Conservation (phyloP, 305 asterid species). For the Rubia tinctorum region DNA sequence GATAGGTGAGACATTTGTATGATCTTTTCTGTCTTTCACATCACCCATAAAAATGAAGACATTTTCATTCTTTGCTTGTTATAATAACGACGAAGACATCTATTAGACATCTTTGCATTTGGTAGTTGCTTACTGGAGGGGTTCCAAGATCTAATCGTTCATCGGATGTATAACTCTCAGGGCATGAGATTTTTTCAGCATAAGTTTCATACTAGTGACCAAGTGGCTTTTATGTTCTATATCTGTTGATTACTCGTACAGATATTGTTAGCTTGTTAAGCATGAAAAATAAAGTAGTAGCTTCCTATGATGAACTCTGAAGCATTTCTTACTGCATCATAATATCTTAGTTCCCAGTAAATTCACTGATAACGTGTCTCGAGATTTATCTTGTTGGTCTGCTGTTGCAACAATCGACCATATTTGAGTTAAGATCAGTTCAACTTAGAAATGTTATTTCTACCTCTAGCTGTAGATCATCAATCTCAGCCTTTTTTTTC, state of each 20-base stretch:
- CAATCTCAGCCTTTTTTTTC: background rate
- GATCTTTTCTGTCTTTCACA: conserved; percentile 9
- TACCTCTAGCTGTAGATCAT: background rate
- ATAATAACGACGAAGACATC: background rate
- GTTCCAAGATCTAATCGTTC: background rate
- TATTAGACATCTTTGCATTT: background rate
- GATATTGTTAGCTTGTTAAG: background rate
- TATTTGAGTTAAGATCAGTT: background rate
- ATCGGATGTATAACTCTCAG: background rate
- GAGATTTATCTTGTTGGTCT: background rate
- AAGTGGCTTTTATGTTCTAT: background rate
- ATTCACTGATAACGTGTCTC: background rate
- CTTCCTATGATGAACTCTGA: background rate
- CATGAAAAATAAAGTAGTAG: background rate
- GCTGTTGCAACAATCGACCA: background rate
- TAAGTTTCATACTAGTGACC: background rate
- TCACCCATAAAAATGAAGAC: background rate
- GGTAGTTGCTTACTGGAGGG: background rate
- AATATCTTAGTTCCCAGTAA: background rate
- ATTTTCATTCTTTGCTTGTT: background rate
- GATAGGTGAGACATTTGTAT: conserved; percentile 42
- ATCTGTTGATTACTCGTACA: background rate
- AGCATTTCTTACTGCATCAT: background rate
- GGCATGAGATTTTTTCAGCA: background rate
- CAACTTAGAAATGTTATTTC: background rate